These are phyloP conservation scores for Blastocystis sp. DNA, from an alignment of 352 stramenopile species.

Conservation along the genomic window DNA sequence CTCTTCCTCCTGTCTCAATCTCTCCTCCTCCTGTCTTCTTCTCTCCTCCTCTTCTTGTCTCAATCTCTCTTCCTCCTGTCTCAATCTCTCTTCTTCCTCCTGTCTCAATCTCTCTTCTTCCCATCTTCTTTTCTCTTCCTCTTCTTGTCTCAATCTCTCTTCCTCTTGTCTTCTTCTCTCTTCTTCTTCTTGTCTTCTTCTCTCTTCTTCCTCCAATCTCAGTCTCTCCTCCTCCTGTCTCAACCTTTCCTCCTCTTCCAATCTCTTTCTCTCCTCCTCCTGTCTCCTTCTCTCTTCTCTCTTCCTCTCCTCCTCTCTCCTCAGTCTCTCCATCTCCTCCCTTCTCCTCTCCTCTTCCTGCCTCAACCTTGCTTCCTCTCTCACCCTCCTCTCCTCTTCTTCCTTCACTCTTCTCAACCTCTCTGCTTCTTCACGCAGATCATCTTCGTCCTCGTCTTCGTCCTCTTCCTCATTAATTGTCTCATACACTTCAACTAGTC, in stretches of 20 bases:
- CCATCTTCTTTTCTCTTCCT: conserved; percentile 8
- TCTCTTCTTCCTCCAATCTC: not conserved
- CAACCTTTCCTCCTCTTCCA: too few relatives aligned
- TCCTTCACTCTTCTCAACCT: too few relatives aligned
- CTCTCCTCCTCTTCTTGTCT: conserved; percentile 3
- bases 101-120: conserved; percentile 27
- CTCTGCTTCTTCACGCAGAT: too few relatives aligned
- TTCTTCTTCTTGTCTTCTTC: not conserved
- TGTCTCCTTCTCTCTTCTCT: not conserved
- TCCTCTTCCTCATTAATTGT: not conserved
- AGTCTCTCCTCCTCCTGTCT: too few relatives aligned
- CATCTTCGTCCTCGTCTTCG: not conserved
- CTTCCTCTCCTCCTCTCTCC: conserved; percentile 11
- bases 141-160: conserved; percentile 9
- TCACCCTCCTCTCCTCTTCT: too few relatives aligned
- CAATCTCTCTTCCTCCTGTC: conserved; percentile 16
- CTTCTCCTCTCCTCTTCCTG: too few relatives aligned
- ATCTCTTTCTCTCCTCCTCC: too few relatives aligned
- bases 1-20: not conserved
- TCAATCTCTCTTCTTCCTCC: conserved; percentile 4
- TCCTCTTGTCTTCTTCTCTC: not conserved
- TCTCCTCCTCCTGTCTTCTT: not conserved
- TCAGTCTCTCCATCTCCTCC: not conserved
- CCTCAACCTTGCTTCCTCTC: too few relatives aligned
- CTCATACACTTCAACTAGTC: conserved; percentile 30